phyloP scores from a whole-genome alignment of 2,329 filamentous ascomycete genomes.

The Nigrograna mackinnonii region DNA sequence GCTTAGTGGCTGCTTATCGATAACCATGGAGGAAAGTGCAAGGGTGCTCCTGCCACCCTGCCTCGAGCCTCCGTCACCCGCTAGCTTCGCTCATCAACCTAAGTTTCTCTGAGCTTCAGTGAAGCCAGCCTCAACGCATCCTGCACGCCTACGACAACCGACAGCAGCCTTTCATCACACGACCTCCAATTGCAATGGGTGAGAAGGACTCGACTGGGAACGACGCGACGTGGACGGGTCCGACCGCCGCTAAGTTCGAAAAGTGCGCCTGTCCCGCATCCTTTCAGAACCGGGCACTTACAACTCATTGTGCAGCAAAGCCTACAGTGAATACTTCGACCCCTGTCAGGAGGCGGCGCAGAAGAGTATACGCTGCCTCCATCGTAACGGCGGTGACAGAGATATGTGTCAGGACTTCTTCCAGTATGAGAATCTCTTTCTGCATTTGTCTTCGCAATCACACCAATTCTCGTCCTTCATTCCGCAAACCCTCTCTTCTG shows the following conservation, averaged over 20 bases:
- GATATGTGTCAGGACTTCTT: conserved; percentile 96
- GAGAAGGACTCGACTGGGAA: conserved; percentile 20
- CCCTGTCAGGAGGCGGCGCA: conserved; percentile 92
- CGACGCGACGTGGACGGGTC: conserved; percentile 23
- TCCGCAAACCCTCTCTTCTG: background rate
- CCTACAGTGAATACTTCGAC: conserved; percentile 87
- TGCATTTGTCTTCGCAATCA: background rate
- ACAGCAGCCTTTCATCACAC: conserved; percentile 3
- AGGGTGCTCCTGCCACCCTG: background rate
- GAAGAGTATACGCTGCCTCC: conserved; percentile 83
- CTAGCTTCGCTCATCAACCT: background rate
- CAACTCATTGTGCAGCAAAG: conserved; percentile 66
- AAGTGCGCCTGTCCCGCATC: conserved; percentile 30
- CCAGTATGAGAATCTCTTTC: conserved; percentile 60
- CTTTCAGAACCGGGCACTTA: conserved; percentile 10
- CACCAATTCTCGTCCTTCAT: conserved; percentile 3
- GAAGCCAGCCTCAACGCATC: too few relatives aligned
- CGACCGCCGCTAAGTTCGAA: conserved; percentile 43
- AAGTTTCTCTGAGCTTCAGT: too few relatives aligned
- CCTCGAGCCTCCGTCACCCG: background rate
- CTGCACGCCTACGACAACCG: conserved; percentile 10
- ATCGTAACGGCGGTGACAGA: conserved; percentile 83
- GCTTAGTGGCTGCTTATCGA: conserved; percentile 3
- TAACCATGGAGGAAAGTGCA: too few relatives aligned
- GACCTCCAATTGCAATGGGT: conserved; percentile 9